phyloP scores from a whole-genome alignment of 1,284 basidiomycete species.

The Melampsora americana region DNA sequence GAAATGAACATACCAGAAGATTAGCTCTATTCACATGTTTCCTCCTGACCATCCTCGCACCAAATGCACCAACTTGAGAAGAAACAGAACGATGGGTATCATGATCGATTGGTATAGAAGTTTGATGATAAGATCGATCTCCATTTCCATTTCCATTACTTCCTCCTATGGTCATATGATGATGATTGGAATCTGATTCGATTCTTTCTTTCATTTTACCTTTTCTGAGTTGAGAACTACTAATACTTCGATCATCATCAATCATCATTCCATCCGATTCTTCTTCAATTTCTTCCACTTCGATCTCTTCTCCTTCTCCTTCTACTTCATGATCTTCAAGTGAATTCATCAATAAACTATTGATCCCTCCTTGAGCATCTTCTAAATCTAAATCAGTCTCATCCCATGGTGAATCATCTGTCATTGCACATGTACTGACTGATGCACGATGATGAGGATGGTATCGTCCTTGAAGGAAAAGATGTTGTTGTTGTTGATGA shows the following conservation, averaged over 20 bases:
- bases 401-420: too few species aligned
- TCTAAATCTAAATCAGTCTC: too few species aligned
- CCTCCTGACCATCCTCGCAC: conserved; percentile 15
- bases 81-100: too few species aligned
- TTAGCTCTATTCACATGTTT: conserved; percentile 33
- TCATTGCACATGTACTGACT: too few species aligned
- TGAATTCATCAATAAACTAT: conserved; percentile 5
- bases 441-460: too few species aligned
- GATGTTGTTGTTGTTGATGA: too few species aligned
- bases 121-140: too few species aligned
- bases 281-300: too few species aligned
- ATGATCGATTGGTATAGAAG: too few species aligned
- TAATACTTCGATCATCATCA: conserved; percentile 7
- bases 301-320: neutral
- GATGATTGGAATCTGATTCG: conserved; percentile 6
- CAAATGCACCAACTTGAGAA: neutral
- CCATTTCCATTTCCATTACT: too few species aligned
- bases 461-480: too few species aligned
- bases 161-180: neutral
- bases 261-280: neutral
- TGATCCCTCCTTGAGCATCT: conserved; percentile 16
- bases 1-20: conserved; percentile 9
- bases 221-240: conserved; percentile 1
- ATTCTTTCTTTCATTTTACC: neutral
- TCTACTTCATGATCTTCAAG: conserved; percentile 10